Percentiles rank a stretch among this genome's conserved stretches.
Evolutionary conservation across 2,329 filamentous ascomycete species (phyloP).

Genomic region (Neoarthrinium moseri): DNA sequence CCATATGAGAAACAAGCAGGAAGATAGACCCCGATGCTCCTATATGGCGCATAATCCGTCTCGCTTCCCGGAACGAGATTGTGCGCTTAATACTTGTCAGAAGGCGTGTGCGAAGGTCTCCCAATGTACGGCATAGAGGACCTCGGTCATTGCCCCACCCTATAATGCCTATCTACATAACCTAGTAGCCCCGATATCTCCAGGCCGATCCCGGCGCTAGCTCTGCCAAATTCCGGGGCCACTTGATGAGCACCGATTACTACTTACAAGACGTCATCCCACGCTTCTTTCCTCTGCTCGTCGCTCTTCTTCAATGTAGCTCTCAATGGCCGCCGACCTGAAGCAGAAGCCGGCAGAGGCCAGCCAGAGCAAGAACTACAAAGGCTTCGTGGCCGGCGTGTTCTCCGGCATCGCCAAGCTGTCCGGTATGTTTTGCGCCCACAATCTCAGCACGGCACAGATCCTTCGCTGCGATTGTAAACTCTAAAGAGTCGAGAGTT

Average conservation of each 20-base stretch:
- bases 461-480: too few relatives aligned
- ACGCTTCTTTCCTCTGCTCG: neutral
- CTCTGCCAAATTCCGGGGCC: neutral
- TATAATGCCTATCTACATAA: too few relatives aligned
- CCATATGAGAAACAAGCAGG: too few relatives aligned
- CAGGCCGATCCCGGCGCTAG: conserved; percentile 6
- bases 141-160: too few relatives aligned
- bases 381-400: conserved; percentile 95
- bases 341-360: conserved; percentile 32
- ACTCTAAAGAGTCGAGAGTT: too few relatives aligned
- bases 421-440: conserved; percentile 59
- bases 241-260: neutral
- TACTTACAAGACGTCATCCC: neutral
- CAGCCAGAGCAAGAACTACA: conserved; percentile 62
- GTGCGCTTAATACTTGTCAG: too few relatives aligned
- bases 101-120: too few relatives aligned
- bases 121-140: too few relatives aligned
- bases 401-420: conserved; percentile 94
- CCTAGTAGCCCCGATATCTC: neutral
- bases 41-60: too few relatives aligned
- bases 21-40: too few relatives aligned
- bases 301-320: conserved; percentile 14
- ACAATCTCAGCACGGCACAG: too few relatives aligned
- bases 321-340: conserved; percentile 25
- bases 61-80: too few relatives aligned